Percentiles rank a stretch among this genome's conserved stretches.
phyloP scores from a whole-genome alignment of 306 rosid genomes.

The Aeschynomene evenia region DNA sequence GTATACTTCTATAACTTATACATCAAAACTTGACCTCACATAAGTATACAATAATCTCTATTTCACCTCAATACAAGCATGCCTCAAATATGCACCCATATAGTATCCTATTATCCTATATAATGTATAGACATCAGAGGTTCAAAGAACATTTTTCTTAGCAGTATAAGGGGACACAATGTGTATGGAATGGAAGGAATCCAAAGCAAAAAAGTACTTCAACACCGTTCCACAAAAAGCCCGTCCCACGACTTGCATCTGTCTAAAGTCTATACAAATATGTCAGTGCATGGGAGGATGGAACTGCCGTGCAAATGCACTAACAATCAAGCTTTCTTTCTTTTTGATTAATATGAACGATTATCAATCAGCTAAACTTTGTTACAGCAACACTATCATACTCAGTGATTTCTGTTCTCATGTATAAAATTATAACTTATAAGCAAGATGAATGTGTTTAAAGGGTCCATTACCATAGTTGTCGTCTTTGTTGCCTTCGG shows the following conservation, averaged over 20 bases:
- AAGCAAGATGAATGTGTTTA: neutral
- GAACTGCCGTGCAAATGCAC: conserved; percentile 1
- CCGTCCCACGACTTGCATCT: neutral
- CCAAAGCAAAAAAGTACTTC: neutral
- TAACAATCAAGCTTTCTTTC: conserved; percentile 3
- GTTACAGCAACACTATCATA: neutral
- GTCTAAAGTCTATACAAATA: neutral
- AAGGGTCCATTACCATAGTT: conserved; percentile 1
- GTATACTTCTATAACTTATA: neutral
- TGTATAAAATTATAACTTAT: neutral
- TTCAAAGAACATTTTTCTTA: neutral
- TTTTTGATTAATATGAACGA: neutral
- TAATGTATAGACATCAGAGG: no score
- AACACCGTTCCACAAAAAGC: neutral
- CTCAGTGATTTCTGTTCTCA: neutral
- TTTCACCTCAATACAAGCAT: neutral
- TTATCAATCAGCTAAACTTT: neutral
- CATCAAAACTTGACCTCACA: neutral
- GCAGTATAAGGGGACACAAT: neutral
- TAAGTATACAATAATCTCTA: neutral
- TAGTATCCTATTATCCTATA: no score
- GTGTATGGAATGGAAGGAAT: neutral
- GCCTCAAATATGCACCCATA: neutral
- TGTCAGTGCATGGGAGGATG: neutral
- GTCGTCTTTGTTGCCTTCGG: conserved; percentile 1